Evolutionary conservation across 495 filamentous ascomycete genomes (phyloP), one percentile per base, ranked within the genome.

Genomic region (Aspergillus incahuasiensis): DNA sequence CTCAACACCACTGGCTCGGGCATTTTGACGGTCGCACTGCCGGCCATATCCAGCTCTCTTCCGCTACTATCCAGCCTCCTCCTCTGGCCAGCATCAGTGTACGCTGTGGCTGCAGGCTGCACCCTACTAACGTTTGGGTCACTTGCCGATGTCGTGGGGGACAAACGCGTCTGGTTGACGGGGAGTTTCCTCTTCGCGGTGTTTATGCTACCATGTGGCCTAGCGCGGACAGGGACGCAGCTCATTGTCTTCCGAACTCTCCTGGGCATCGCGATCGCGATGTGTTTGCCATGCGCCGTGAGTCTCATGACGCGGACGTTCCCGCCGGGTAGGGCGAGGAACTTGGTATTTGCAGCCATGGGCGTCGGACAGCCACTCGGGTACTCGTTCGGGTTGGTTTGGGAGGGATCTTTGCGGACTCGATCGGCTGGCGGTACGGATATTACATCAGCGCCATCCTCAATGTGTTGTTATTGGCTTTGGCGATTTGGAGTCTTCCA

Each of bases 331-430:
- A 62, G 66, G 16, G 47, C 59, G 22, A 63, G 82, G 6, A 87
- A 84, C 50, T 56, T 81, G 0, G 81, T 67, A 0, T 83, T 84
- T 57, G 74, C 77, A 0, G 73, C 66, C 39, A 54, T 82, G 6
- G 82, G 82, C 0, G 56, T 76, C 4, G 77, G 74, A 3, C 72
- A 76, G 52, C 77, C 78, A 0, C 38, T 84, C 18, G 82, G 81
- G 2, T 85, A 79, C 62, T 73, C 75, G 0, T 35, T 82, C 8
- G 82, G 82, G 0, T 66, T 85, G 1, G 70, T 85, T 0, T 84
- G 3, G 79, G 77, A 19, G 81, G 82, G 6, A 54, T 83, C 6
- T 78, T 84, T 43, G 34, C 41, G 1, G 52, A 59, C 15, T 50
- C 57, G 3, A 39, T 59, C 32, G 52, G 47, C 2, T 59, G 52